Base-by-base conservation (phyloP, 371 early-diverging fungal genomes). In the Saksenaea oblongispora region DNA sequence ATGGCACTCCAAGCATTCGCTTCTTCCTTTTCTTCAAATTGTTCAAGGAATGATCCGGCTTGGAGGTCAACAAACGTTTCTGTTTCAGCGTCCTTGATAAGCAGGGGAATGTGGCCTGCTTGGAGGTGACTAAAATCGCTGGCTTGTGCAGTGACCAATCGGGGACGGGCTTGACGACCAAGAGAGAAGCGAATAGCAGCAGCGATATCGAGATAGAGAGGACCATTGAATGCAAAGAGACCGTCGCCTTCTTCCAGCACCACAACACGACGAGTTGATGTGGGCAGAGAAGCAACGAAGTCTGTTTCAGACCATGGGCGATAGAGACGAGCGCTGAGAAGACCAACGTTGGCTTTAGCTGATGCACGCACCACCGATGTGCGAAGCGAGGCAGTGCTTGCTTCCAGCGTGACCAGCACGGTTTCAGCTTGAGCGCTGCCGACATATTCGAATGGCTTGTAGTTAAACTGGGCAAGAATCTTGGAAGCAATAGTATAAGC, bases 221-320 rank as follows among this genome's bases (percentile, higher is more conserved):
- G 85, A 41, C 89, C 89, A 47, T 79, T 83, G 67, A 78, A 83
- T 9, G 80, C 80, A 63, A 75, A 79, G 14, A 79, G 69, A 41
- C 80, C 80, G 61, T 80, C 83, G 41, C 80, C 84, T 62, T 87
- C 84, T 65, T 89, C 89, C 17, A 89, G 68, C 17, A 87, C 83
- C 24, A 86, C 69, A 14, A 89, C 63, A 54, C 73, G 78, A 65
- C 83, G 87, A 22, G 76, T 77, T 0, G 90, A 74, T 14, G 73
- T 58, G 11, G 95, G 95, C 15, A 95, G 62, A 11, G 79, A 80
- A 56, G 73, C 80, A 34, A 89, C 67, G 63, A 96, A 88, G 62
- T 87, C 85, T 22, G 78, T 66, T 56, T 87, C 88, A 13, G 86
- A 87, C 95, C 93, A 95, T 11, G 96, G 94, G 41, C 95, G 85